Evolutionary conservation across 805 yeast genomes (phyloP).

Genomic region (Suhomyces kilbournensis): DNA sequence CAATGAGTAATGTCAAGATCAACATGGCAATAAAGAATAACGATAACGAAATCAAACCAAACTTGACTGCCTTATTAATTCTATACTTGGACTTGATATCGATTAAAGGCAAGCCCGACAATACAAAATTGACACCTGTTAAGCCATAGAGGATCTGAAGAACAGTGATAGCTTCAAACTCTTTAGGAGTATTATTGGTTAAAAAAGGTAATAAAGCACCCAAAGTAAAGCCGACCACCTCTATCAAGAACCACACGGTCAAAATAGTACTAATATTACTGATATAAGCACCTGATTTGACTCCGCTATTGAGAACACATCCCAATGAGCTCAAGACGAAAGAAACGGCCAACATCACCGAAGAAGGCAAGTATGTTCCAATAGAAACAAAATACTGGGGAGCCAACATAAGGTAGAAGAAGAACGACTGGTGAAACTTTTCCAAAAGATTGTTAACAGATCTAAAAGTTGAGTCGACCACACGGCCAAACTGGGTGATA

Average conservation of each 20-base stretch:
- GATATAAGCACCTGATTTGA: slow-evolving; percentile 21
- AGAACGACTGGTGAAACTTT: slow-evolving; percentile 95
- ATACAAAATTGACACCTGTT: slow-evolving; percentile 9
- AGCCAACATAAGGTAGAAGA: slow-evolving; percentile 79
- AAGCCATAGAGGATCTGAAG: slow-evolving; percentile 16
- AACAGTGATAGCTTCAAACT: slow-evolving; percentile 13
- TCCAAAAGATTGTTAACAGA: slow-evolving; percentile 89
- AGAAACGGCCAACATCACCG: slow-evolving; percentile 64
- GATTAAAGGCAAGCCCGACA: slow-evolving; percentile 15
- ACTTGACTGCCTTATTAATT: slow-evolving; percentile 21
- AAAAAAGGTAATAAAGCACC: slow-evolving; percentile 27
- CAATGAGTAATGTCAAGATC: slow-evolving; percentile 68
- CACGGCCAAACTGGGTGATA: slow-evolving; percentile 87
- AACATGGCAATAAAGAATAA: slow-evolving; percentile 59
- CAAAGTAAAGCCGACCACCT: slow-evolving; percentile 19
- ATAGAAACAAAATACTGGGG: slow-evolving; percentile 85
- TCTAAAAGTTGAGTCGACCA: slow-evolving; percentile 82
- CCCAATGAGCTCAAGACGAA: slow-evolving; percentile 69
- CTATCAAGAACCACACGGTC: slow-evolving; percentile 27
- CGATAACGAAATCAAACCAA: slow-evolving; percentile 45
- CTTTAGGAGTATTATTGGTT: slow-evolving; percentile 9
- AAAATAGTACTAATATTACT: slow-evolving; percentile 23
- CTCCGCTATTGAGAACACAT: slow-evolving; percentile 45
- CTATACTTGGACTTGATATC: slow-evolving; percentile 7
- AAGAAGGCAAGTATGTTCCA: slow-evolving; percentile 89